Evolutionary conservation across 177 flowering plant species (phyloP).

Genomic region (Vitis hybrid): DNA sequence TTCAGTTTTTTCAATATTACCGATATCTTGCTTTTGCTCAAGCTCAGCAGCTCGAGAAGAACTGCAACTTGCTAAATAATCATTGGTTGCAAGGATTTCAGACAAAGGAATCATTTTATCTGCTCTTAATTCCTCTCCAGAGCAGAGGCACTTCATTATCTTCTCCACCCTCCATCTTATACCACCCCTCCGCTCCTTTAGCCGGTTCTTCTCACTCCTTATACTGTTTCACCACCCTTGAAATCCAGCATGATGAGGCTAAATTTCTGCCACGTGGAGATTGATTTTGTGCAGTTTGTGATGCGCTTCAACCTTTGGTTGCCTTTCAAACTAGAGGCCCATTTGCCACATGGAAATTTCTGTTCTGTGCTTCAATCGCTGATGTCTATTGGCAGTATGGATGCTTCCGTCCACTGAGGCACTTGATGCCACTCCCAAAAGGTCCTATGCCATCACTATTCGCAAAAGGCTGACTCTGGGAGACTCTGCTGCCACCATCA

Average conservation of each 20-base stretch:
- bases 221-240: slow-evolving; percentile 26
- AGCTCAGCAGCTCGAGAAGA: slow-evolving; percentile 66
- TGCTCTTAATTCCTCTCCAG: slow-evolving; percentile 52
- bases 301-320: slow-evolving; percentile 3
- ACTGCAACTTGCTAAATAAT: slow-evolving; percentile 67
- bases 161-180: slow-evolving; percentile 31
- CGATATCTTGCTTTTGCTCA: slow-evolving; percentile 57
- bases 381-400: no score
- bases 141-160: slow-evolving; percentile 73
- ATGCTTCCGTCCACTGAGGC: no score
- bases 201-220: slow-evolving; percentile 30
- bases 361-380: no score
- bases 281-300: not conserved
- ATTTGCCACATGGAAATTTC: no score
- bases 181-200: slow-evolving; percentile 27
- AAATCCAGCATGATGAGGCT: slow-evolving; percentile 3
- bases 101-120: slow-evolving; percentile 63
- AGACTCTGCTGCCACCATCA: no score
- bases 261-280: slow-evolving; percentile 10
- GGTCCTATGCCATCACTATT: no score
- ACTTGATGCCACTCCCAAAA: no score
- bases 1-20: slow-evolving; percentile 93
- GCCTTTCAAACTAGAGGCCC: no score
- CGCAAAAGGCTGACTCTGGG: no score
- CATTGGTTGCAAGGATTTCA: slow-evolving; percentile 79